Base-by-base conservation (phyloP, 257 asterid species). In the Thymus quinquecostatus region DNA sequence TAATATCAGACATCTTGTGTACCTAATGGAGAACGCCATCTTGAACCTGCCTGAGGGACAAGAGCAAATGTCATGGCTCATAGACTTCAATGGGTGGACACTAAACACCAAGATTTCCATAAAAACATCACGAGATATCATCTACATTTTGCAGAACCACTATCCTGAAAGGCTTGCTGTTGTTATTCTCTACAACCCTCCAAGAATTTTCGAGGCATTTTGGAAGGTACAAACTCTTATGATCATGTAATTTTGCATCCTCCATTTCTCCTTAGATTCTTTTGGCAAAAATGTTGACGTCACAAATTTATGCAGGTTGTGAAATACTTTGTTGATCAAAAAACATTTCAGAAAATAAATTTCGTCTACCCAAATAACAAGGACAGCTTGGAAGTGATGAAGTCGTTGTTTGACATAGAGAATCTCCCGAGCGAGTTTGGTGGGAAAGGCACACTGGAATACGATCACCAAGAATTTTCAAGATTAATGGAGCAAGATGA, bases 21-120 rank as follows among this genome's bases (percentile, higher is more conserved):
- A 90, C 75, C 89, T 90, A 3, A 75, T 90, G 67, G 97, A 92
- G 86, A 93, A 84, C 11, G 96, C 98, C 1, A 83, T 86, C 72
- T 76, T 90, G 64, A 87, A 80, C 82, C 78, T 90, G 71, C 96
- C 94, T 0, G 86, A 87, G 53, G 96, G 89, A 67, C 96, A 90
- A 76, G 94, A 85, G 64, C 95, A 86, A 72, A 91, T 93, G 96
- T 80, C 96, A 1, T 93, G 98, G 98, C 86, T 93, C 63, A 85
- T 93, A 51, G 98, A 93, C 83, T 90, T 88, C 90, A 90, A 64
- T 5, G 97, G 94, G 1, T 93, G 92, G 97, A 86, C 98, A 3
- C 29, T 93, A 21, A 93, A 78, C 71, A 87, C 90, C 40, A 78
- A 82, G 10, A 54, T 87, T 64, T 76, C 98, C 64, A 81, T 88